A percentile compares a stretch with the other conserved stretches of the same genome.
Evolutionary conservation across 2,329 filamentous ascomycete genomes (phyloP).

Genomic region (Emmonsiellopsis sp.): DNA sequence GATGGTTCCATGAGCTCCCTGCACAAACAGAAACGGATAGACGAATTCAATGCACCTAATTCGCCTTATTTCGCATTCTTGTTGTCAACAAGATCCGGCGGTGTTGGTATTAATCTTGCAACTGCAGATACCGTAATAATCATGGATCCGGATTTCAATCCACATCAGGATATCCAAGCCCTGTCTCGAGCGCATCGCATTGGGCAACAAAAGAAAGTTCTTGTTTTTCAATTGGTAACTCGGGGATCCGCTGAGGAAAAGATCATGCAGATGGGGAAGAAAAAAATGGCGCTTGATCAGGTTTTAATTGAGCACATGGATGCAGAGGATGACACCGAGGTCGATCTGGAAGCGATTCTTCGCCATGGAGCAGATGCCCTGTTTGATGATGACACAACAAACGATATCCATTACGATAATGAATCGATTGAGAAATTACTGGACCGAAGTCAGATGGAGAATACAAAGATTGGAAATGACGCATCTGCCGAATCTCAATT

Average conservation of each 20-base stretch:
- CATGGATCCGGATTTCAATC: constrained; percentile 93
- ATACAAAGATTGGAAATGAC: constrained; percentile 56
- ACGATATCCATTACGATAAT: constrained; percentile 72
- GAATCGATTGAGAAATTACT: constrained; percentile 79
- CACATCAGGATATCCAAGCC: constrained; percentile 94
- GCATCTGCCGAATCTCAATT: constrained; percentile 69
- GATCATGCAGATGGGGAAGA: constrained; percentile 90
- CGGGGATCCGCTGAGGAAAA: constrained; percentile 85
- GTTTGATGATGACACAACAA: constrained; percentile 63
- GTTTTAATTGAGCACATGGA: constrained; percentile 90
- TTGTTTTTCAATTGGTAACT: constrained; percentile 92
- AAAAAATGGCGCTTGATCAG: constrained; percentile 93
- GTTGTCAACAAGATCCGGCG: constrained; percentile 85
- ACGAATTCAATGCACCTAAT: constrained; percentile 79
- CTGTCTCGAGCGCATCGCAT: constrained; percentile 91
- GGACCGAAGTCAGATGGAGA: constrained; percentile 75
- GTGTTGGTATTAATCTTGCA: constrained; percentile 94
- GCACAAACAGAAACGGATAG: constrained; percentile 90
- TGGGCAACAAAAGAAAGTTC: constrained; percentile 88
- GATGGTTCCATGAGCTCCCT: constrained; percentile 75
- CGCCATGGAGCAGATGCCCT: constrained; percentile 79
- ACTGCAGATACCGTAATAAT: constrained; percentile 98
- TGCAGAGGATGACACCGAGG: constrained; percentile 64
- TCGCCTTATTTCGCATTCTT: constrained; percentile 84
- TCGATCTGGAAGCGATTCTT: constrained; percentile 80